Evolutionary conservation across 2,329 filamentous ascomycete genomes (phyloP), one percentile per base, ranked within the genome.

Genomic region (Massarina eburnea): DNA sequence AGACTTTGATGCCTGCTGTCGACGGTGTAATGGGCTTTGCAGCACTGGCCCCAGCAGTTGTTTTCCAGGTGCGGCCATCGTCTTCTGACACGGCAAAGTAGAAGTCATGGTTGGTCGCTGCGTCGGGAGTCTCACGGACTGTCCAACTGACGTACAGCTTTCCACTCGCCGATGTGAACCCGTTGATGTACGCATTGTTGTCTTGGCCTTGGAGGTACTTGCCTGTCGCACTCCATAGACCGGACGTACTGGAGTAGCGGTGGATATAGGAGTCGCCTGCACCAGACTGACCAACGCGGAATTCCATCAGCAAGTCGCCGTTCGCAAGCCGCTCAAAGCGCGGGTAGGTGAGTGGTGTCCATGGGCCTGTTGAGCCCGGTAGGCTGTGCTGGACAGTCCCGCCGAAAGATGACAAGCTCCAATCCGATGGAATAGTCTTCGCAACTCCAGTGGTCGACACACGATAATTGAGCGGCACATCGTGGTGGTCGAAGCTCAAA

Each of bases 141-240:
- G 78, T 78, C 76, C 76, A 79, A 1, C 74, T 77, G 17, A 72
- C 68, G 55, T 73, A 72, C 1, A 79, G 65, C 10, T 62, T 64
- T 1, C 51, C 55, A 24, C 52, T 51, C 21, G 64, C 58, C 24
- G 62, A 66, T 48, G 71, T 72, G 36, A 79, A 62, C 8, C 76
- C 76, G 59, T 80, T 76, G 55, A 79, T 72, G 58, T 80, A 80
- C 1, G 77, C 76, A 58, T 77, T 80, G 59, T 75, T 78, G 33
- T 67, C 60, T 19, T 73, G 57, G 22, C 76, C 77, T 17, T 71
- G 71, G 7, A 76, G 60, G 42, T 73, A 72, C n/a, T 67, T 70
- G 9, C 73, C 73, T 1, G 70, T 58, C n/a, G 62, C 66, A 9
- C 54, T 59, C 66, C 73, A 79, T n/a, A 51, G 51, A 1, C 70